A percentile compares a stretch with the other conserved stretches of the same genome.
Evolutionary conservation across 1,139 yeast species (phyloP).

Genomic region (Candida sp.): DNA sequence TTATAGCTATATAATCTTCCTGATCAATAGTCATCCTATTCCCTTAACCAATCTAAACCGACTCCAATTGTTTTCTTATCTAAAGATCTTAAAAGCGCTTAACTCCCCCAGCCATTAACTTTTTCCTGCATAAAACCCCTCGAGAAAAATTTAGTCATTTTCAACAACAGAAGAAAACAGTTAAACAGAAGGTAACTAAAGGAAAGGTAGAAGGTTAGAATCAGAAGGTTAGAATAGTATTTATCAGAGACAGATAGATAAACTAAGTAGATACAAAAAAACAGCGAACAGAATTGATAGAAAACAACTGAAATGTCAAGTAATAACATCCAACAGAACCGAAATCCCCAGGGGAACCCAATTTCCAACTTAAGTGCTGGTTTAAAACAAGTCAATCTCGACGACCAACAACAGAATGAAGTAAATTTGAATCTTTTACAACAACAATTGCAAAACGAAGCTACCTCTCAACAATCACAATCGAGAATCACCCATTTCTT

Average conservation of each 20-base stretch:
- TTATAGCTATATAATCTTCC: conserved; percentile 37
- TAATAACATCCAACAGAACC: background rate
- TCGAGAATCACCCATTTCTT: conserved; percentile 72
- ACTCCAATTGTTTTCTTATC: too few relatives aligned
- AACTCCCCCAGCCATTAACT: too few relatives aligned
- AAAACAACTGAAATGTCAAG: background rate
- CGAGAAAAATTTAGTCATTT: too few relatives aligned
- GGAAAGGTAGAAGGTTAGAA: too few relatives aligned
- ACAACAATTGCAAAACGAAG: conserved; percentile 39
- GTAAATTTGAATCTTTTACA: conserved; percentile 38
- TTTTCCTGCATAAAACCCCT: background rate
- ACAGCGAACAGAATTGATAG: background rate
- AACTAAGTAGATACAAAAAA: background rate
- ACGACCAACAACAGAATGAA: conserved; percentile 42
- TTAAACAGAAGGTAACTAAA: too few relatives aligned
- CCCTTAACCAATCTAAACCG: background rate
- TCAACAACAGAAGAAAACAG: too few relatives aligned
- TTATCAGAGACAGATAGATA: too few relatives aligned
- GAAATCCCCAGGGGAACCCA: conserved; percentile 11
- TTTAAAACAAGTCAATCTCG: conserved; percentile 40
- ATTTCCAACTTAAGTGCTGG: conserved; percentile 51
- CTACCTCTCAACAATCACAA: conserved; percentile 34
- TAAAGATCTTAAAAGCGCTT: too few relatives aligned
- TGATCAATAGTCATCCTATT: conserved; percentile 4
- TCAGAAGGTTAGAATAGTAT: too few relatives aligned